Conservation (phyloP, 306 rosid genomes). For the Prunus mume region DNA sequence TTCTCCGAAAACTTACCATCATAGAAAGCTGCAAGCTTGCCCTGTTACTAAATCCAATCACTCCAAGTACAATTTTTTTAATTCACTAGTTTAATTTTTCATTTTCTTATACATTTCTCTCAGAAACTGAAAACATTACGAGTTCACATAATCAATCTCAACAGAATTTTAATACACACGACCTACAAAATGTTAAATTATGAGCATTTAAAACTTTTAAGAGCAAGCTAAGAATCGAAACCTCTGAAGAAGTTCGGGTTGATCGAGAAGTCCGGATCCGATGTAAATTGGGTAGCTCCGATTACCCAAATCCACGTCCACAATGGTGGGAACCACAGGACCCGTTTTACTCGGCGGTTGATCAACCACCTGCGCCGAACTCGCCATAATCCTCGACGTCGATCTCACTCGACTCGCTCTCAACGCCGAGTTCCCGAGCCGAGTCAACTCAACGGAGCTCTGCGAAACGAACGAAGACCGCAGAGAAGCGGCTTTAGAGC, state of each 20-base stretch:
- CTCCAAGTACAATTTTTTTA: not conserved
- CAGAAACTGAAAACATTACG: not conserved
- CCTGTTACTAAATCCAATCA: not conserved
- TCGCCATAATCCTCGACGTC: slow-evolving; percentile 44
- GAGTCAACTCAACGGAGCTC: slow-evolving; percentile 22
- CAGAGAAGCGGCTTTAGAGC: slow-evolving; percentile 29
- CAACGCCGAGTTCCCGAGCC: slow-evolving; percentile 17
- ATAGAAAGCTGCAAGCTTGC: not conserved
- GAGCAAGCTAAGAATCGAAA: slow-evolving; percentile 4
- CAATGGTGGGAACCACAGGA: slow-evolving; percentile 37
- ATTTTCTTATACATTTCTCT: not conserved
- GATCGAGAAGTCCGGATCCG: slow-evolving; percentile 72
- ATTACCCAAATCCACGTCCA: slow-evolving; percentile 78
- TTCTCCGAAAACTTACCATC: not conserved
- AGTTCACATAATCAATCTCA: not conserved
- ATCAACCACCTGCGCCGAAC: slow-evolving; percentile 67
- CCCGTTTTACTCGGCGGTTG: slow-evolving; percentile 38
- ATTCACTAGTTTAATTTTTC: not conserved
- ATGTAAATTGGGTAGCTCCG: slow-evolving; percentile 96
- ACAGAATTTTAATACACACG: not conserved
- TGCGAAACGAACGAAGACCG: slow-evolving; percentile 19
- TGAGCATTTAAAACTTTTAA: not conserved
- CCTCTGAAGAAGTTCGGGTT: slow-evolving; percentile 80
- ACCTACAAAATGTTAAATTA: not conserved
- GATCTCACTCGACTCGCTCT: slow-evolving; percentile 18